Base-by-base conservation (phyloP, 306 rosid species). In the Quercus aquifolioides region DNA sequence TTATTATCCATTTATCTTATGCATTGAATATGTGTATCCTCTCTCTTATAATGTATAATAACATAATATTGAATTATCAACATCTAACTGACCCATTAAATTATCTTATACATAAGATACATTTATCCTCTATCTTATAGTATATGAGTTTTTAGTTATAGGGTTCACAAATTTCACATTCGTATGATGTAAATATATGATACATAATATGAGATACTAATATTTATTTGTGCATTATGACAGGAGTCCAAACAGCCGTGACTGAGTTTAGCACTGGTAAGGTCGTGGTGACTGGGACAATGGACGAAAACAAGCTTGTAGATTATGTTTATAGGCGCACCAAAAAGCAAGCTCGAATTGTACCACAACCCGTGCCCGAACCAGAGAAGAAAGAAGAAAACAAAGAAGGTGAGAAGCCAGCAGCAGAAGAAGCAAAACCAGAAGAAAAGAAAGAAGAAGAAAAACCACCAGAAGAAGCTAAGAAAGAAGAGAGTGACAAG, bases 241-340 rank as follows among this genome's bases (percentile, higher is more conserved):
- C 33, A 92, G 98, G 98, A 62, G 97, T 94, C 54, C 98, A 92
- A 86, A 89, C 85, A 43, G 92, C 91, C n/a, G 80, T 26, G 70
- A 91, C 98, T 55, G 97, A 92, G 75, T 78, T 89, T 2, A 83
- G 80, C 43, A 88, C 90, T 31, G 97, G 97, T 58, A 94, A 91
- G 83, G 97, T 94, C 67, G 75, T 55, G 1, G 97, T 92, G 77
- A 92, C 88, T 12, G 97, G 98, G 19, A 92, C 92, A 4, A 94
- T 94, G 97, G 94, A 94, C 79, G 97, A 84, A 71, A 79, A 89
- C 71, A 89, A 91, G 86, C 90, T 94, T 57, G 98, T 94, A 19
- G 97, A 92, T 2, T 94, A 94, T 69, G 97, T 94, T 2, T 91
- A 94, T 14, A 87, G 94, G 81, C 84, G 97, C 74, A 94, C 98